Percentiles rank a stretch among this genome's conserved stretches.
Evolutionary conservation across 257 asterid species (phyloP).

Genomic region (Handroanthus guayacan): DNA sequence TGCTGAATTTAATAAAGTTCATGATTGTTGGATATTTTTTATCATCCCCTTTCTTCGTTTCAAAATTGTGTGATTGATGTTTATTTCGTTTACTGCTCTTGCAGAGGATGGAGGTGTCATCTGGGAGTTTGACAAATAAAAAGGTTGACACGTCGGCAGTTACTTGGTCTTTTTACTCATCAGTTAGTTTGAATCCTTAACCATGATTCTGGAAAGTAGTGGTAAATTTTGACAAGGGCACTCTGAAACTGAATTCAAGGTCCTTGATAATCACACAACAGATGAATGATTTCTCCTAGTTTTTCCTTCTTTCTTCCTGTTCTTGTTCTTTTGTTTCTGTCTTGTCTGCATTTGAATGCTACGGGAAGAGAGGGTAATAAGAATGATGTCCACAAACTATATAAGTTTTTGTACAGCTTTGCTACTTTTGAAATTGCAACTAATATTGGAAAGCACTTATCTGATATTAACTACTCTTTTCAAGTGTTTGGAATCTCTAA

Average conservation of each 20-base stretch:
- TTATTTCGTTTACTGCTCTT: conserved; percentile 20
- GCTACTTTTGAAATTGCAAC: too few species aligned
- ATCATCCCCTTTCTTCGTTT: background rate
- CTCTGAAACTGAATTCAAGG: background rate
- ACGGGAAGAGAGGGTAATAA: too few species aligned
- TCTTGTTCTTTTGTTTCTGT: background rate
- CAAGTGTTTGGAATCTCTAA: too few species aligned
- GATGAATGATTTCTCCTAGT: background rate
- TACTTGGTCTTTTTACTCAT: background rate
- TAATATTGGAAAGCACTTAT: too few species aligned
- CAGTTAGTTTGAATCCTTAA: conserved; percentile 11
- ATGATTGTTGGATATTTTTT: background rate
- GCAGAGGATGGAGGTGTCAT: conserved; percentile 83
- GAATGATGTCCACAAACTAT: too few species aligned
- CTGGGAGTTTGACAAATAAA: conserved; percentile 80
- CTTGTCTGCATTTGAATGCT: background rate
- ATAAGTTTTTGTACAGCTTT: too few species aligned
- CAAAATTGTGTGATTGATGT: background rate
- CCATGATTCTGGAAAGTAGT: background rate
- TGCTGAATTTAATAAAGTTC: background rate
- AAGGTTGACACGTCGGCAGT: background rate
- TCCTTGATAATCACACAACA: background rate
- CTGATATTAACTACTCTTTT: too few species aligned
- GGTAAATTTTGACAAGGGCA: background rate
- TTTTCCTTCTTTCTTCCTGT: background rate